Conservation (phyloP, 2,329 filamentous ascomycete genomes). For the Penicillium brasilianum region DNA sequence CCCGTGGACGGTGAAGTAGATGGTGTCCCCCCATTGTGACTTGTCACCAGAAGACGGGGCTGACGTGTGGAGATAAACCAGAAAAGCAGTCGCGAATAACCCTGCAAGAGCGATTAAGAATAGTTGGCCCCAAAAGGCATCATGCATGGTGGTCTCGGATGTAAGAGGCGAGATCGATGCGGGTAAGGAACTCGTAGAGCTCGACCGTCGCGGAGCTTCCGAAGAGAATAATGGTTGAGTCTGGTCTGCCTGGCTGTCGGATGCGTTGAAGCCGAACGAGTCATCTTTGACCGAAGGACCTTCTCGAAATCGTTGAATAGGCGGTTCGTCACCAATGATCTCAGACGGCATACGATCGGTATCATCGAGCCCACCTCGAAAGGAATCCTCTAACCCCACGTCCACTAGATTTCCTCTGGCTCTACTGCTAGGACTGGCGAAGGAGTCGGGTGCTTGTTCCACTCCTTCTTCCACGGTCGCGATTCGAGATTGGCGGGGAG, state of each 20-base stretch:
- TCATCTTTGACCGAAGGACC: constrained; percentile 46
- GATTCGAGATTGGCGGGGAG: constrained; percentile 46
- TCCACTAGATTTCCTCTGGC: constrained; percentile 78
- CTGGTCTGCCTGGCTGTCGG: constrained; percentile 56
- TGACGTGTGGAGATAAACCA: constrained; percentile 88
- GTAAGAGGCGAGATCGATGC: constrained; percentile 63
- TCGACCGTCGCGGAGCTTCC: constrained; percentile 52
- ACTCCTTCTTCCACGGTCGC: constrained; percentile 42
- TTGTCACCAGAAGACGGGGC: constrained; percentile 67
- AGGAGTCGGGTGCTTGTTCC: constrained; percentile 40
- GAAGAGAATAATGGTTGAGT: constrained; percentile 54
- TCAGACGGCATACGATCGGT: constrained; percentile 49
- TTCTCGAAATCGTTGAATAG: constrained; percentile 62
- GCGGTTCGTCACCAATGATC: constrained; percentile 52
- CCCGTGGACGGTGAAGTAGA: constrained; percentile 84
- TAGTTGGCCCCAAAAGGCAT: constrained; percentile 88
- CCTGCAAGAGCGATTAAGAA: constrained; percentile 84
- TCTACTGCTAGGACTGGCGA: constrained; percentile 47
- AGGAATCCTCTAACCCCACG: constrained; percentile 75
- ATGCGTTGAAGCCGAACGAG: constrained; percentile 45
- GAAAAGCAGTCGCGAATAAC: constrained; percentile 83
- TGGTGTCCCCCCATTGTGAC: constrained; percentile 80
- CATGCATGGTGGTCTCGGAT: constrained; percentile 76
- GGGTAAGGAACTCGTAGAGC: constrained; percentile 59
- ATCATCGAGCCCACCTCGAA: constrained; percentile 52